phyloP scores from a whole-genome alignment of 345 rosid species.

The Citrus trifoliata region DNA sequence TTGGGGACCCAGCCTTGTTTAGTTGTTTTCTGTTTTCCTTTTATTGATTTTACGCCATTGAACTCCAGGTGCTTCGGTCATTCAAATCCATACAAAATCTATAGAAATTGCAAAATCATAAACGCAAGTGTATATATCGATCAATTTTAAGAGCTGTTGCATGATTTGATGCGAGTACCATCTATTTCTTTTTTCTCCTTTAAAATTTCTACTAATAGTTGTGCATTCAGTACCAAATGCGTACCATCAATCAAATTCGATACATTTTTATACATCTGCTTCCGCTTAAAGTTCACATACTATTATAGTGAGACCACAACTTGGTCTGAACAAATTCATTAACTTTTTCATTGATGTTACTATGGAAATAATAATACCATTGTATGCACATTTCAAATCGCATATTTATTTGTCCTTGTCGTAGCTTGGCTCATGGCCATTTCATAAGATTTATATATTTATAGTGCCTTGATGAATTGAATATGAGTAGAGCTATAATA shows the following conservation, averaged over 20 bases:
- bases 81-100: slow-evolving; percentile 16
- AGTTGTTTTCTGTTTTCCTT: not conserved
- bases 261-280: no score
- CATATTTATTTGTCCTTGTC: not conserved
- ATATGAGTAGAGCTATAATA: no score
- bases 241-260: not conserved
- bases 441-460: not conserved
- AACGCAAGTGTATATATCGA: not conserved
- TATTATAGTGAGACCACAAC: no score
- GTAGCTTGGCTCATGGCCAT: not conserved
- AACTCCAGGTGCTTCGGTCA: not conserved
- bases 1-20: not conserved
- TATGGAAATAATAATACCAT: not conserved
- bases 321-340: not conserved
- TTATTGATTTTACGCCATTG: not conserved
- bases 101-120: not conserved
- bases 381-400: not conserved
- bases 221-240: not conserved
- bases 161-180: not conserved
- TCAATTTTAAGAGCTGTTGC: not conserved
- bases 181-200: not conserved
- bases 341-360: not conserved
- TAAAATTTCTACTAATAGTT: no score
- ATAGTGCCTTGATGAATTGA: not conserved
- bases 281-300: no score